phyloP scores from a whole-genome alignment of 805 yeast species.

The Pichia insulana region DNA sequence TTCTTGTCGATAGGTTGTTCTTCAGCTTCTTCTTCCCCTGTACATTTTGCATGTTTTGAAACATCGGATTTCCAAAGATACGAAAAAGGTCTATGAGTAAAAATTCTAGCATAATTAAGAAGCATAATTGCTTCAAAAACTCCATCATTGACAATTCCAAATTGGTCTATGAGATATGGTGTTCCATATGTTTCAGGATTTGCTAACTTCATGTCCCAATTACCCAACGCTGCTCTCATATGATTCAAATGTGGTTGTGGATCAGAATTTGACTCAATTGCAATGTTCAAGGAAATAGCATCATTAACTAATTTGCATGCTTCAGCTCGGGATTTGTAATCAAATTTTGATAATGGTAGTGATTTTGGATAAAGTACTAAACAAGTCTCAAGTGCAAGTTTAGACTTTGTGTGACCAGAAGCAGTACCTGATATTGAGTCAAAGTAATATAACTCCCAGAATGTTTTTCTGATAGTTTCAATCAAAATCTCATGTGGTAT shows the following conservation, averaged over 20 bases:
- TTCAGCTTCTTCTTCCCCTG: slow-evolving; percentile 22
- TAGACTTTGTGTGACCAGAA: slow-evolving; percentile 38
- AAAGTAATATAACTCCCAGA: slow-evolving; percentile 45
- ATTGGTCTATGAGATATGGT: slow-evolving; percentile 34
- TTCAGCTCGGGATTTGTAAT: slow-evolving; percentile 38
- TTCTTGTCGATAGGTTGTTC: slow-evolving; percentile 8
- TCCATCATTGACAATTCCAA: slow-evolving; percentile 44
- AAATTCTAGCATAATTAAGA: slow-evolving; percentile 44
- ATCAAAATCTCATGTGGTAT: slow-evolving; percentile 19
- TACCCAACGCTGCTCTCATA: slow-evolving; percentile 39
- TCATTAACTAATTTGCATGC: slow-evolving; percentile 42
- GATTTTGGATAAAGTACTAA: slow-evolving; percentile 32
- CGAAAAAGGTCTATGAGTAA: slow-evolving; percentile 46
- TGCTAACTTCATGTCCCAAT: slow-evolving; percentile 40
- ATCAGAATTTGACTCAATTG: slow-evolving; percentile 34
- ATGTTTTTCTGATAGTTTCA: slow-evolving; percentile 35
- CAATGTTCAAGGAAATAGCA: slow-evolving; percentile 39
- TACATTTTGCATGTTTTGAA: slow-evolving; percentile 33
- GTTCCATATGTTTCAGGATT: slow-evolving; percentile 35
- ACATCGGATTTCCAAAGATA: slow-evolving; percentile 42
- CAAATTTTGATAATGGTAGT: slow-evolving; percentile 32
- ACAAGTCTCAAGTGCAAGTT: slow-evolving; percentile 29
- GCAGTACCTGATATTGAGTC: slow-evolving; percentile 48
- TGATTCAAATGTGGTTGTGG: slow-evolving; percentile 30
- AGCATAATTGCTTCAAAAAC: slow-evolving; percentile 42